Percentiles rank a stretch among this genome's conserved stretches.
Evolutionary conservation across 2,329 filamentous ascomycete species (phyloP).

Genomic region (Diaporthe vaccinii): DNA sequence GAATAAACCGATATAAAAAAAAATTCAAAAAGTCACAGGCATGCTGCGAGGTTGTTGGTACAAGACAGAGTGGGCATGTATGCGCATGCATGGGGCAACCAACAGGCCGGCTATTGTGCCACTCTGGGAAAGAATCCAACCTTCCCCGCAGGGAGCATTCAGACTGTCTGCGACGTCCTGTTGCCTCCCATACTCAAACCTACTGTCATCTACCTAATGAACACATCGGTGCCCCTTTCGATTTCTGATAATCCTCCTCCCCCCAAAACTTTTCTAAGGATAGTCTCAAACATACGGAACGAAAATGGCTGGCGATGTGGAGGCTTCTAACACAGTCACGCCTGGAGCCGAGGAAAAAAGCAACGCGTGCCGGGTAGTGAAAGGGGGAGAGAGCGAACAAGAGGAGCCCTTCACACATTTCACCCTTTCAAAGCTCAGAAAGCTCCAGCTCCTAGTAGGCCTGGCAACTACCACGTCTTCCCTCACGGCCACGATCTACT

Average conservation of each 20-base stretch:
- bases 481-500: conserved; percentile 59
- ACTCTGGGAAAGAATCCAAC: not conserved
- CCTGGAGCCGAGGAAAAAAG: not conserved
- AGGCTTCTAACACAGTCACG: not conserved
- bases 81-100: not conserved
- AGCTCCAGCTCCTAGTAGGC: not conserved
- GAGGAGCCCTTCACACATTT: not conserved
- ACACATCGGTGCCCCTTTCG: not conserved
- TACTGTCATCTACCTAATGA: not conserved
- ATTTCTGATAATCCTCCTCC: too few species aligned
- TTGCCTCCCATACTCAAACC: not conserved
- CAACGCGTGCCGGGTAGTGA: too few species aligned
- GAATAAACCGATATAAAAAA: not conserved
- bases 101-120: not conserved
- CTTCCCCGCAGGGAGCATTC: not conserved
- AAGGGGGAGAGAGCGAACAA: too few species aligned
- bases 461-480: not conserved
- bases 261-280: rapidly evolving
- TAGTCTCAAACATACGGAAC: not conserved
- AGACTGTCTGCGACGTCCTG: too few species aligned
- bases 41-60: not conserved
- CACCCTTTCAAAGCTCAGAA: not conserved
- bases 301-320: not conserved
- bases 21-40: not conserved
- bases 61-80: not conserved